A percentile compares a stretch with the other conserved stretches of the same genome.
Conservation (phyloP, 495 filamentous ascomycete species). For the Umbilicaria muhlenbergii region DNA sequence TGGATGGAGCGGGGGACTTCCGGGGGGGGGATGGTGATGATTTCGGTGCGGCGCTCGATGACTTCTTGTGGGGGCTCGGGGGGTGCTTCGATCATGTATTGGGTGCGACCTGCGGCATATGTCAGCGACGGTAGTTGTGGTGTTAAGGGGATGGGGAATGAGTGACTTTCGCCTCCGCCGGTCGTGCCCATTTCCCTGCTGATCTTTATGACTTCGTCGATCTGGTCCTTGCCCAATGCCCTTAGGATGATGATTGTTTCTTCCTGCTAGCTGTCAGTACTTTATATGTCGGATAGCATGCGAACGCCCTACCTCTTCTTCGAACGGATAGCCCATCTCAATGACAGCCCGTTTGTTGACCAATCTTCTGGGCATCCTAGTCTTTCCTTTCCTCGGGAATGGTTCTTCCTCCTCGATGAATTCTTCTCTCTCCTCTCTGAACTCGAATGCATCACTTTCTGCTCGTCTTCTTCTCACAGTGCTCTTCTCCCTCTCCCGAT, state of each 20-base stretch:
- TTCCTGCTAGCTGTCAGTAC: slow-evolving; percentile 31
- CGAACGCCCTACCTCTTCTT: slow-evolving; percentile 53
- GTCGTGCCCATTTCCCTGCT: slow-evolving; percentile 45
- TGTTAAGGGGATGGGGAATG: not conserved
- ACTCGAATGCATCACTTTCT: slow-evolving; percentile 21
- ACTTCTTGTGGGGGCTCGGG: slow-evolving; percentile 21
- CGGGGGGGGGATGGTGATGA: slow-evolving; percentile 7
- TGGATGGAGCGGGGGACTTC: slow-evolving; percentile 15
- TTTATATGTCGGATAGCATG: not conserved
- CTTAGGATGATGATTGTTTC: slow-evolving; percentile 62
- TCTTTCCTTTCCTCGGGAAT: slow-evolving; percentile 76
- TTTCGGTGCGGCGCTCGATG: slow-evolving; percentile 18
- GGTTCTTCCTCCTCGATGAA: slow-evolving; percentile 27
- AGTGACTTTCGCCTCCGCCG: slow-evolving; percentile 17
- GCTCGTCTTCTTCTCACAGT: slow-evolving; percentile 25
- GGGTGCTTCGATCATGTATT: slow-evolving; percentile 26
- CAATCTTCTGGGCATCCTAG: slow-evolving; percentile 61
- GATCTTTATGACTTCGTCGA: slow-evolving; percentile 70
- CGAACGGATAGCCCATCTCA: slow-evolving; percentile 71
- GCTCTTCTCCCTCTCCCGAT: slow-evolving; percentile 33
- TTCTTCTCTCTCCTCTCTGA: slow-evolving; percentile 15
- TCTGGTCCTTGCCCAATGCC: slow-evolving; percentile 75
- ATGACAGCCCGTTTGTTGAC: slow-evolving; percentile 64
- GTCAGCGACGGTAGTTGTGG: not conserved
- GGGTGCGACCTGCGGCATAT: slow-evolving; percentile 9